phyloP scores from a whole-genome alignment of 352 stramenopile genomes.

The Thalassiosira allenii region DNA sequence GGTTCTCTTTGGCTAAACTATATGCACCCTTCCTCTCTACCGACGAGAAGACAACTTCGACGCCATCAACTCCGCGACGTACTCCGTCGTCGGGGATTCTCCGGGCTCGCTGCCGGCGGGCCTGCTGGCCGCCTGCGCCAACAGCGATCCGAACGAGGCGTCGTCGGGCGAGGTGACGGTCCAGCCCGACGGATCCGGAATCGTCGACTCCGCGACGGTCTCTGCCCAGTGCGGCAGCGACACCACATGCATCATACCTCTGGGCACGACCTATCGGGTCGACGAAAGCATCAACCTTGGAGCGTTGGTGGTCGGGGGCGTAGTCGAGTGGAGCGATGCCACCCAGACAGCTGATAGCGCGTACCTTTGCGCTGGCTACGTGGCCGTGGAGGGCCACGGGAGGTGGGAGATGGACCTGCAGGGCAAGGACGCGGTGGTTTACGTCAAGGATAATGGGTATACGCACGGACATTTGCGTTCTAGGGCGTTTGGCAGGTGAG shows the following conservation, averaged over 20 bases:
- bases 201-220: neutral
- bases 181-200: neutral
- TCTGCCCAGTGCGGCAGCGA: slow-evolving; percentile 30
- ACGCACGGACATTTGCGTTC: slow-evolving; percentile 45
- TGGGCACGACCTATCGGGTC: slow-evolving; percentile 23
- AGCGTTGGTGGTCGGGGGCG: slow-evolving; percentile 59
- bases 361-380: slow-evolving; percentile 74
- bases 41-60: slow-evolving; percentile 29
- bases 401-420: slow-evolving; percentile 52
- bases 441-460: slow-evolving; percentile 72
- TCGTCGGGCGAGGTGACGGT: slow-evolving; percentile 5
- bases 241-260: slow-evolving; percentile 38
- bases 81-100: slow-evolving; percentile 15
- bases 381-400: slow-evolving; percentile 54
- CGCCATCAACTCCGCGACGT: slow-evolving; percentile 14
- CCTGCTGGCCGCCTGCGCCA: slow-evolving; percentile 7
- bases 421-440: slow-evolving; percentile 40
- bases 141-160: neutral
- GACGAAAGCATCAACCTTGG: slow-evolving; percentile 40
- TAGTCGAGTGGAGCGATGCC: slow-evolving; percentile 55
- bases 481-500: slow-evolving; percentile 53
- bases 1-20: too few species aligned
- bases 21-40: too few species aligned
- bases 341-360: slow-evolving; percentile 30
- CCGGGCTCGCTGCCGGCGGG: neutral